Conservation (phyloP, 108 stramenopile species). For the Licmophora abbreviata region DNA sequence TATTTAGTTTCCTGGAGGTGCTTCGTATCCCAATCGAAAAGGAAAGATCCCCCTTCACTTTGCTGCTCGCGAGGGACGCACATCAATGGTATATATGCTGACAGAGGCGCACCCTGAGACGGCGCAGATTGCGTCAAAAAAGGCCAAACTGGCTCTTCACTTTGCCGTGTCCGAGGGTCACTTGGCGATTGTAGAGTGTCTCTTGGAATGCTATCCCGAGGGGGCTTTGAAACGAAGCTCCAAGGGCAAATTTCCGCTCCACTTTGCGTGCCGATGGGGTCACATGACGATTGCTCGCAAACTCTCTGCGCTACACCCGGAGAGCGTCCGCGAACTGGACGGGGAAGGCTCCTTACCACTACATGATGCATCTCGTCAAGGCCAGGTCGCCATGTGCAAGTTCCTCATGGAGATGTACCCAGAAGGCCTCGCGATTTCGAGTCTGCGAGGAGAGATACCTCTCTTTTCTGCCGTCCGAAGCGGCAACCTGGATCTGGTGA, state of each 20-base stretch:
- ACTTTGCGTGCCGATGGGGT: conserved; percentile 49
- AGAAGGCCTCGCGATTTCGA: conserved; percentile 19
- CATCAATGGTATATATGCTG: conserved; percentile 31
- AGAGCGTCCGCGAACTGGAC: conserved; percentile 19
- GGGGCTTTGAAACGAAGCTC: conserved; percentile 24
- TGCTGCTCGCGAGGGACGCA: conserved; percentile 40
- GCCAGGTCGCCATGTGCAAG: conserved; percentile 30
- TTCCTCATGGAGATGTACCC: conserved; percentile 25
- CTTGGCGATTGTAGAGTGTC: conserved; percentile 15
- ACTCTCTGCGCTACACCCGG: conserved; percentile 15
- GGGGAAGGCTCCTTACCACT: conserved; percentile 41
- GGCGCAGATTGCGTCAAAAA: conserved; percentile 30
- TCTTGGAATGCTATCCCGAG: conserved; percentile 27
- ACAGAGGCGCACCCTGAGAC: conserved; percentile 16
- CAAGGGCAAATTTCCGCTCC: conserved; percentile 45
- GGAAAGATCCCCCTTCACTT: conserved; percentile 53
- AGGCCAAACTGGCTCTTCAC: conserved; percentile 41
- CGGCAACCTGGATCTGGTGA: conserved; percentile 25
- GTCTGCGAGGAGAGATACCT: conserved; percentile 38
- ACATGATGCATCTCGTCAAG: conserved; percentile 45
- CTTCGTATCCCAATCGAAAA: conserved; percentile 31
- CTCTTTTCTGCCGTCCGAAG: conserved; percentile 40
- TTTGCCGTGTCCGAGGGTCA: conserved; percentile 49
- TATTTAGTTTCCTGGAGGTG: conserved; percentile 19
- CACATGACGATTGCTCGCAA: conserved; percentile 30